Conservation (phyloP, 768 basidiomycete genomes). For the Termitomyces sp. region DNA sequence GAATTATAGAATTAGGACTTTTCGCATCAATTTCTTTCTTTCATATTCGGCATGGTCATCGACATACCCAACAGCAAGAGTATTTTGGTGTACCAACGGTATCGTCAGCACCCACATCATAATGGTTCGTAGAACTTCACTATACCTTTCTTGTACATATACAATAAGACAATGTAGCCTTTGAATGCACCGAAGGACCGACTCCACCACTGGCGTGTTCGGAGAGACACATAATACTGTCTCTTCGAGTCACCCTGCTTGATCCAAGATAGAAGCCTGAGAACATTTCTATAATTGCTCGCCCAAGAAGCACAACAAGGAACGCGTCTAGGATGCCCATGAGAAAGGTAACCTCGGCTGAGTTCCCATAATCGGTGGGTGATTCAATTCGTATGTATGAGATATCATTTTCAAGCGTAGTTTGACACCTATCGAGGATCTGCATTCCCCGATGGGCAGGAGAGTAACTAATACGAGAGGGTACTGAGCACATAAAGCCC, state of each 20-base stretch:
- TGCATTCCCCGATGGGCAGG: slow-evolving; percentile 4
- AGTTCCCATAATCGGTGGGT: neutral
- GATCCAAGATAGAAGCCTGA: neutral
- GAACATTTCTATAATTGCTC: slow-evolving; percentile 2
- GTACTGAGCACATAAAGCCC: neutral
- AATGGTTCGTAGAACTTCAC: neutral
- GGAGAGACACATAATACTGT: slow-evolving; percentile 14
- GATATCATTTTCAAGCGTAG: neutral
- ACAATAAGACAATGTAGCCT: slow-evolving; percentile 5
- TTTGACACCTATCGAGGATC: slow-evolving; percentile 1
- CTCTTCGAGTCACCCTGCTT: slow-evolving; percentile 1
- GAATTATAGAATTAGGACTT: neutral
- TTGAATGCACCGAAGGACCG: slow-evolving; percentile 1
- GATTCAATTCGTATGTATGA: neutral
- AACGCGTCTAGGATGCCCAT: neutral
- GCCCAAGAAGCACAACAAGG: neutral
- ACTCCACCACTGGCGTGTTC: neutral
- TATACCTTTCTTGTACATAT: neutral
- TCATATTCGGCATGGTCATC: neutral
- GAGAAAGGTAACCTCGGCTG: neutral
- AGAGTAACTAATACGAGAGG: too few relatives aligned
- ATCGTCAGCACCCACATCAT: slow-evolving; percentile 2
- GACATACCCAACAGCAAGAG: neutral
- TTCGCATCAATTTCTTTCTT: neutral
- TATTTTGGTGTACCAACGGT: neutral